phyloP scores from a whole-genome alignment of 495 filamentous ascomycete genomes.

The Hyaloscypha finlandica region DNA sequence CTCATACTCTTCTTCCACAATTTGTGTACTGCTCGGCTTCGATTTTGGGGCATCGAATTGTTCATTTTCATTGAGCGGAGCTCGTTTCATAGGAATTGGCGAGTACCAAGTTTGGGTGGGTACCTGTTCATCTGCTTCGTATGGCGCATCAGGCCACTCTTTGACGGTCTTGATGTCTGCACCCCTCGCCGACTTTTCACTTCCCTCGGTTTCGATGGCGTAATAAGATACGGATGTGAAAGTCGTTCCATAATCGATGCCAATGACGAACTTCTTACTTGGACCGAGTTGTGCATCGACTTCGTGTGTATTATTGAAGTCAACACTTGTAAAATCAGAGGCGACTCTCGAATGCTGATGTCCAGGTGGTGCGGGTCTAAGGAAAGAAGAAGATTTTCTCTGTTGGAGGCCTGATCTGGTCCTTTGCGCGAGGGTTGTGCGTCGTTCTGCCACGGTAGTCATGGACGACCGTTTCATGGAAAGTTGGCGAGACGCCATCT shows the following conservation, averaged over 20 bases:
- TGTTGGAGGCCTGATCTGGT: too few species aligned
- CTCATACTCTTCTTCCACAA: not conserved
- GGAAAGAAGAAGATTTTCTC: too few species aligned
- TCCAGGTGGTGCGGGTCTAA: too few species aligned
- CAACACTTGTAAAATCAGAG: too few species aligned
- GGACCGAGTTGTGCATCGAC: too few species aligned
- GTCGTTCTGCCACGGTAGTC: too few species aligned
- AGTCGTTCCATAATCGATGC: conserved; percentile 21
- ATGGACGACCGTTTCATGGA: too few species aligned
- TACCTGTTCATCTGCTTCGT: conserved; percentile 1
- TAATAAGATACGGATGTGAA: conserved; percentile 16
- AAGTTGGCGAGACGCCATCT: too few species aligned
- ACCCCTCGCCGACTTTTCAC: not conserved
- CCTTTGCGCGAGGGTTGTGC: too few species aligned
- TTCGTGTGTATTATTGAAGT: too few species aligned
- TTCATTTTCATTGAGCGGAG: not conserved
- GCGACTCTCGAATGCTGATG: too few species aligned
- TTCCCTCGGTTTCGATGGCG: not conserved
- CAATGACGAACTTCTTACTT: not conserved
- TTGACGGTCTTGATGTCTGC: conserved; percentile 11
- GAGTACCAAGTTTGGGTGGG: conserved; percentile 22
- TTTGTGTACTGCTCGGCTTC: not conserved
- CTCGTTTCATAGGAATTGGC: not conserved
- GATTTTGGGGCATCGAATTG: conserved; percentile 8
- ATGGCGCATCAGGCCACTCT: conserved; percentile 14